These are phyloP conservation scores for Cryptococcus sp. DNA, from an alignment of 1,284 basidiomycete species.

Conservation along the genomic window DNA sequence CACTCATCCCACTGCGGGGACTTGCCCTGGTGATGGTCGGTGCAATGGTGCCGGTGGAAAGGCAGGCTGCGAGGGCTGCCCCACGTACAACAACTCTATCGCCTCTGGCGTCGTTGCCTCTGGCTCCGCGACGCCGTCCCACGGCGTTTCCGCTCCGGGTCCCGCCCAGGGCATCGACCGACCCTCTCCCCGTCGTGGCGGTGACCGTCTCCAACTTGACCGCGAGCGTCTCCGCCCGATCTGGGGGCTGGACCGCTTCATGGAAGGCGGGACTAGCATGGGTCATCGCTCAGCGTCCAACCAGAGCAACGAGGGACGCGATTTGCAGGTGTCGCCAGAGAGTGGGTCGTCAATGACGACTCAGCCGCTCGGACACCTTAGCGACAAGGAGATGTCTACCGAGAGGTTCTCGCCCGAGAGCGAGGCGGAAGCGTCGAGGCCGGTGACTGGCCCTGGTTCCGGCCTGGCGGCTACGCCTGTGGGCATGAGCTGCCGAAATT, in stretches of 20 bases:
- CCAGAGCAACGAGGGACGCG: conserved; percentile 17
- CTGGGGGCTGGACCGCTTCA: conserved; percentile 24
- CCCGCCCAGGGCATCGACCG: conserved; percentile 45
- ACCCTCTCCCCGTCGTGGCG: conserved; percentile 16
- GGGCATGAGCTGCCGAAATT: conserved; percentile 85
- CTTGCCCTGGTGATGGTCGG: conserved; percentile 90
- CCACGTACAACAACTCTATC: conserved; percentile 80
- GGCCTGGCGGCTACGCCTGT: conserved; percentile 56
- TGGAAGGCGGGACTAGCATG: conserved; percentile 17
- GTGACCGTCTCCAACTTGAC: conserved; percentile 13
- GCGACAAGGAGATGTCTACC: conserved; percentile 14
- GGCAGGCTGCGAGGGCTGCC: conserved; percentile 84
- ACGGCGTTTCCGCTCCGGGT: conserved; percentile 6
- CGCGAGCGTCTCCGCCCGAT: conserved; percentile 6
- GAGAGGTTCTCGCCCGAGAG: conserved; percentile 20
- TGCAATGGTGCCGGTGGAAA: conserved; percentile 94
- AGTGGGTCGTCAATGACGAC: conserved; percentile 7
- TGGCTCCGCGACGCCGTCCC: neutral
- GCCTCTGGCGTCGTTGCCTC: conserved; percentile 14
- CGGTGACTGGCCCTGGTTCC: conserved; percentile 20
- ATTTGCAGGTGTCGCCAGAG: neutral
- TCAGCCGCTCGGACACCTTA: conserved; percentile 13
- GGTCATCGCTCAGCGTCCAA: conserved; percentile 16
- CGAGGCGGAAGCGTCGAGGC: conserved; percentile 13
- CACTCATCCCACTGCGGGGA: conserved; percentile 54